These are phyloP conservation scores for Perkinsela sp. DNA, from an alignment of 208 protist species.

Conservation along the genomic window DNA sequence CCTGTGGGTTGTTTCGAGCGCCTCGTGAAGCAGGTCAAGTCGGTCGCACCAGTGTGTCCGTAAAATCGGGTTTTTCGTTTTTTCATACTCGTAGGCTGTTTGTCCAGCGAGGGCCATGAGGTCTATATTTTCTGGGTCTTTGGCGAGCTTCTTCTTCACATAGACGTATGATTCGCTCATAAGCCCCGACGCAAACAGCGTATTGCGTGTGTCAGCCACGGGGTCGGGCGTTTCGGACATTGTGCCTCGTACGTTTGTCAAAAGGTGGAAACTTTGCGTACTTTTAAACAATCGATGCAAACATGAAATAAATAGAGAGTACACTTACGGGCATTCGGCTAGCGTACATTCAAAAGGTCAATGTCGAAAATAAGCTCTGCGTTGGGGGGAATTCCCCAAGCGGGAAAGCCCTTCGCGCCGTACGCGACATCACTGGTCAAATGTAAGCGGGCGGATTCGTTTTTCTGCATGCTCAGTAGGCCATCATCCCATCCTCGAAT, in stretches of 20 bases:
- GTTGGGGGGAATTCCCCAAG: slow-evolving; percentile 48
- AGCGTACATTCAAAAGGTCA: slow-evolving; percentile 37
- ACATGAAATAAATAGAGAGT: too few relatives aligned
- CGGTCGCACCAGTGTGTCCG: slow-evolving; percentile 47
- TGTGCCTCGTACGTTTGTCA: too few relatives aligned
- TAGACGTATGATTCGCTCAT: slow-evolving; percentile 39
- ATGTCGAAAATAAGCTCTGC: slow-evolving; percentile 55
- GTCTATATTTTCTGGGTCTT: slow-evolving; percentile 25
- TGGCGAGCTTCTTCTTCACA: slow-evolving; percentile 21
- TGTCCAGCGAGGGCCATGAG: slow-evolving; percentile 51
- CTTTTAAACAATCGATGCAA: too few relatives aligned
- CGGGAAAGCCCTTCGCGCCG: slow-evolving; percentile 41
- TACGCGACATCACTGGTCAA: slow-evolving; percentile 53
- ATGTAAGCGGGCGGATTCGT: slow-evolving; percentile 37
- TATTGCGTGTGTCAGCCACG: slow-evolving; percentile 7
- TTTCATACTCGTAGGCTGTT: slow-evolving; percentile 34
- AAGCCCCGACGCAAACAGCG: slow-evolving; percentile 31
- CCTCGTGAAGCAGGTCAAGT: slow-evolving; percentile 39
- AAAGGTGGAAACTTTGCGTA: too few relatives aligned
- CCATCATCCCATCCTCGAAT: slow-evolving; percentile 80
- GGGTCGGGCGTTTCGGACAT: background rate
- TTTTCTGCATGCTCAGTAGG: slow-evolving; percentile 43
- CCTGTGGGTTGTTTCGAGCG: slow-evolving; percentile 48
- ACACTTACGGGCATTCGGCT: too few relatives aligned
- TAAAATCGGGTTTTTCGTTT: slow-evolving; percentile 35